Evolutionary conservation across 2,329 filamentous ascomycete species (phyloP), one percentile per base, ranked within the genome.

Genomic region (Uncinocarpus reesii): DNA sequence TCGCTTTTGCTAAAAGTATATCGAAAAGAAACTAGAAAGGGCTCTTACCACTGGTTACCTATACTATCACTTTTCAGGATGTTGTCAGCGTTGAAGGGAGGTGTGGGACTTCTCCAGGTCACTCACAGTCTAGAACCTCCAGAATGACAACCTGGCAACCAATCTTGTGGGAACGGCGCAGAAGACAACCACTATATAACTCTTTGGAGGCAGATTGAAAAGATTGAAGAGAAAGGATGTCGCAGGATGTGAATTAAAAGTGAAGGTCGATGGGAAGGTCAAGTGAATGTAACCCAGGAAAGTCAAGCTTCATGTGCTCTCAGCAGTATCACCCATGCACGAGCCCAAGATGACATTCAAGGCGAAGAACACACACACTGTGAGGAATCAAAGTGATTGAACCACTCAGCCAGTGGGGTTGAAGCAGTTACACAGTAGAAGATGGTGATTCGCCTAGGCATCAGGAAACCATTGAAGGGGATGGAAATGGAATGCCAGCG

Each of bases 241-340:
- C n/a, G 31, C 20, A 34, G 16, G 29, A 13, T 24, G 11, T n/a
- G 11, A 24, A 36, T 43, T 18, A 18, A 34, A n/a, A 34, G 15
- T 35, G 10, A 18, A 43, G 6, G 18, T 24, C 11, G n/a, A 34
- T 16, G 16, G 26, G 28, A 26, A 43, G 4, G 41, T n/a, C 10
- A 21, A 5, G 41, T 34, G 29, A 43, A 43, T 43, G 41, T 43
- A 43, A 43, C 41, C 41, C 20, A 43, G 41, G 29, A 8, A 21
- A 34, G 10, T 13, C 29, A 43, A 43, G 26, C 41, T 24, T 43
- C 13, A 37, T 32, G 26, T 29, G 21, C 20, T 13, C 11, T 16
- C 11, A 36, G 26, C 16, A 31, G n/a, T 24, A 32, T 28, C 41
- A 23, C 28, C 15, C 16, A 4, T 15, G 20, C 20, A 31, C 18